These are phyloP conservation scores for Pestalotiopsis sp. DNA, from an alignment of 2,329 filamentous ascomycete genomes.

Conservation along the genomic window DNA sequence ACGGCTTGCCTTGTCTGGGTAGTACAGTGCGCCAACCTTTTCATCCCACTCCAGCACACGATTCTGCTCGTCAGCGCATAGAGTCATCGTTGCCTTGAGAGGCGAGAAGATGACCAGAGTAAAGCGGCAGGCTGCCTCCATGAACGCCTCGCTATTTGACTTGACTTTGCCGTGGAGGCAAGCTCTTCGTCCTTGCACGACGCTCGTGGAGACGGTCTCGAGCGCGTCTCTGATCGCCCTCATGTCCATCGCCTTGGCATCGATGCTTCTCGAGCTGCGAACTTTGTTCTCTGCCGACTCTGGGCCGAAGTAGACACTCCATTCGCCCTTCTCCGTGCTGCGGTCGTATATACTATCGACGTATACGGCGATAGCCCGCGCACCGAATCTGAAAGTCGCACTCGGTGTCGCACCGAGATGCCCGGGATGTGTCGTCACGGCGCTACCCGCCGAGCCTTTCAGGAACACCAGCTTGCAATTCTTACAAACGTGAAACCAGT, in stretches of 20 bases:
- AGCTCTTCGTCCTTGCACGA: background rate
- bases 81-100: background rate
- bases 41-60: background rate
- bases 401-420: background rate
- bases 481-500: background rate
- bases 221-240: background rate
- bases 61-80: background rate
- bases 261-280: background rate
- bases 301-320: background rate
- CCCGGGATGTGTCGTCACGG: background rate
- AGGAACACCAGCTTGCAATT: background rate
- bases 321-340: background rate
- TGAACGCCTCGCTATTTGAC: background rate
- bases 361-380: background rate
- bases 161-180: background rate
- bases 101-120: background rate
- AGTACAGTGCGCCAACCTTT: too few species aligned
- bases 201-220: background rate
- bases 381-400: background rate
- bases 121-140: background rate
- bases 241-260: background rate
- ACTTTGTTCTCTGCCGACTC: background rate
- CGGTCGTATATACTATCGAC: background rate
- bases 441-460: background rate
- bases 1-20: background rate